Evolutionary conservation across 2,329 filamentous ascomycete genomes (phyloP).

Genomic region (Fusarium foetens): DNA sequence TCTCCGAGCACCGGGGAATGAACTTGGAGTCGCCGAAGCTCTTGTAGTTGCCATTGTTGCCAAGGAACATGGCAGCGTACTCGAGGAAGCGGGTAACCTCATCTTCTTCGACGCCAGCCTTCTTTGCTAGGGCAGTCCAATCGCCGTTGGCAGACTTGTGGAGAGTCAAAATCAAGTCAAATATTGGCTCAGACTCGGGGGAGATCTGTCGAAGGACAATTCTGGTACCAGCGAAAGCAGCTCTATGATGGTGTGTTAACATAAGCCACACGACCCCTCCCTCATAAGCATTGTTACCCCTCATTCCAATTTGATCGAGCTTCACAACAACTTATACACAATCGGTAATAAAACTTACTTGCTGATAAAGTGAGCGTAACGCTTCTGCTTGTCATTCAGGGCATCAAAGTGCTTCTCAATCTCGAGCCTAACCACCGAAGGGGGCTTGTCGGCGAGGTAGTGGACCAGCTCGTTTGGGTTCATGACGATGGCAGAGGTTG

Average conservation of each 20-base stretch:
- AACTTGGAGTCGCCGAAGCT: constrained; percentile 89
- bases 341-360: constrained; percentile 60
- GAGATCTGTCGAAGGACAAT: constrained; percentile 85
- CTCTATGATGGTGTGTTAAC: constrained; percentile 57
- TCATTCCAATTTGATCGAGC: constrained; percentile 1
- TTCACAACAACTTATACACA: neutral
- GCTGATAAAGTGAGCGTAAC: constrained; percentile 92
- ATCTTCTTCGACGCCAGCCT: constrained; percentile 71
- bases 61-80: constrained; percentile 81
- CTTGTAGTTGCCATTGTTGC: constrained; percentile 87
- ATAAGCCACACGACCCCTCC: constrained; percentile 20
- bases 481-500: constrained; percentile 57
- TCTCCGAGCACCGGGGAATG: constrained; percentile 74
- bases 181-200: constrained; percentile 83
- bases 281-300: constrained; percentile 21
- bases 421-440: constrained; percentile 85
- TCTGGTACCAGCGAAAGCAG: constrained; percentile 79
- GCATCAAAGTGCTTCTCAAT: constrained; percentile 94
- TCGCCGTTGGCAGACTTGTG: constrained; percentile 74
- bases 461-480: constrained; percentile 72
- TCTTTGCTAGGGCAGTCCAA: constrained; percentile 73
- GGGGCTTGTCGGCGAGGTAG: constrained; percentile 91
- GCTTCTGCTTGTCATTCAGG: constrained; percentile 78
- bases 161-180: constrained; percentile 80
- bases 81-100: constrained; percentile 77